Evolutionary conservation across 164 flowering plant genomes (phyloP).

Genomic region (Macadamia tetraphylla): DNA sequence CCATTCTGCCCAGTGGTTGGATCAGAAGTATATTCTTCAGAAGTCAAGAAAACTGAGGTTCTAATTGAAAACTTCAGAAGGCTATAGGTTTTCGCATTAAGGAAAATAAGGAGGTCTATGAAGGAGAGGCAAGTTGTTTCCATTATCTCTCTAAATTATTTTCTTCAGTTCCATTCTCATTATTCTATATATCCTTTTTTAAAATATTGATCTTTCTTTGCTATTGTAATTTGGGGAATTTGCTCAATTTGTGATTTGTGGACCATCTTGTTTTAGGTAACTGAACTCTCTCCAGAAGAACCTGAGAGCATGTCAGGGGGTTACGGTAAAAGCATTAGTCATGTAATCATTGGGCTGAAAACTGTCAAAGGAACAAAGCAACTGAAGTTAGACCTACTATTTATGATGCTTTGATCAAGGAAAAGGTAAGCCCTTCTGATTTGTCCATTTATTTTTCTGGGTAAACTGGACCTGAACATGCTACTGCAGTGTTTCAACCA

Average conservation of each 20-base stretch:
- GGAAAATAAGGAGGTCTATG: conserved; percentile 97
- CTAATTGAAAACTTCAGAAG: conserved; percentile 93
- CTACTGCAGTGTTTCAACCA: too few species aligned
- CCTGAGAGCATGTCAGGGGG: conserved; percentile 91
- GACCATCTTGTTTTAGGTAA: conserved; percentile 48
- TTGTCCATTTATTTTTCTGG: neutral
- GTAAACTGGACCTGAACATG: neutral
- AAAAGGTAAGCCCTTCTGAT: conserved; percentile 49
- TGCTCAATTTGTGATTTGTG: conserved; percentile 4
- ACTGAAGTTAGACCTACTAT: conserved; percentile 95
- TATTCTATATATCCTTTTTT: neutral
- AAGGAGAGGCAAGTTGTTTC: conserved; percentile 80
- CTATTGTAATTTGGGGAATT: neutral
- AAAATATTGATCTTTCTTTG: too few species aligned
- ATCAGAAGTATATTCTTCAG: conserved; percentile 95
- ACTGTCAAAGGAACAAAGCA: conserved; percentile 98
- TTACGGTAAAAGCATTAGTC: conserved; percentile 92
- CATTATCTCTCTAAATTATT: neutral
- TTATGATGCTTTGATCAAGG: conserved; percentile 95
- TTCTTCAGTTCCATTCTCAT: neutral
- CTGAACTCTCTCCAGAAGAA: conserved; percentile 98
- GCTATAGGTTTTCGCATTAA: conserved; percentile 97
- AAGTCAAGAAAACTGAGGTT: conserved; percentile 96
- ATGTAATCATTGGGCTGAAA: conserved; percentile 90
- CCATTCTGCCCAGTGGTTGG: conserved; percentile 99